Evolutionary conservation across 805 yeast genomes (phyloP).

Genomic region (Candida maesae): DNA sequence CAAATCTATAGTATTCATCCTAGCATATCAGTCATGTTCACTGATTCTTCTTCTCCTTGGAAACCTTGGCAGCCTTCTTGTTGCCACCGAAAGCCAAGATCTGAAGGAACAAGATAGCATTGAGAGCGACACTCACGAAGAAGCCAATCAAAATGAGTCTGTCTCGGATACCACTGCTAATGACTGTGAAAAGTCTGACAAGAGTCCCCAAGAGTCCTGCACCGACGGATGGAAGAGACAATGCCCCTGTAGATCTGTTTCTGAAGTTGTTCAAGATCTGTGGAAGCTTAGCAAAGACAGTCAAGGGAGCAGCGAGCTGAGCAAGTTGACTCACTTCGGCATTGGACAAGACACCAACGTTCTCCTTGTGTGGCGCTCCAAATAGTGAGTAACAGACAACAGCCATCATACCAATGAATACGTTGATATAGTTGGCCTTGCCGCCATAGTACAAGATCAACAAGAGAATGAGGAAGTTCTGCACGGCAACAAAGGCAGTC

Average conservation of each 20-base stretch:
- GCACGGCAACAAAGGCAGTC: slow-evolving; percentile 32
- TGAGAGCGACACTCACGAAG: slow-evolving; percentile 30
- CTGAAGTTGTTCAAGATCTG: slow-evolving; percentile 36
- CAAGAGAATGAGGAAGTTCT: slow-evolving; percentile 31
- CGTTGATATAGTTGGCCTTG: slow-evolving; percentile 15
- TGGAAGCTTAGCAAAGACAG: slow-evolving; percentile 36
- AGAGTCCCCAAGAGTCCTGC: slow-evolving; percentile 35
- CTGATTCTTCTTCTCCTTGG: slow-evolving; percentile 14
- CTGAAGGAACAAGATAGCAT: slow-evolving; percentile 33
- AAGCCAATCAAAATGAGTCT: slow-evolving; percentile 31
- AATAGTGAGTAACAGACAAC: slow-evolving; percentile 20
- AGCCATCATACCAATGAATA: slow-evolving; percentile 20
- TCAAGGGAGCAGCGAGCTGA: slow-evolving; percentile 34
- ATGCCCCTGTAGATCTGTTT: slow-evolving; percentile 40
- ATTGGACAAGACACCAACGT: slow-evolving; percentile 24
- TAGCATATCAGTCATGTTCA: too few relatives aligned
- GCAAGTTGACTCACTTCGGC: slow-evolving; percentile 26
- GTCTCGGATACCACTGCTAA: slow-evolving; percentile 34
- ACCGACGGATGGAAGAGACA: slow-evolving; percentile 35
- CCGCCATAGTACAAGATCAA: slow-evolving; percentile 27
- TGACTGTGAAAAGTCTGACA: slow-evolving; percentile 37
- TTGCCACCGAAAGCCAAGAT: slow-evolving; percentile 30
- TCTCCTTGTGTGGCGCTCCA: slow-evolving; percentile 14
- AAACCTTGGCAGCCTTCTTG: slow-evolving; percentile 7
- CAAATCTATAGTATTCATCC: too few relatives aligned